Evolutionary conservation across 2,329 filamentous ascomycete species (phyloP), one percentile per base, ranked within the genome.

Genomic region (Pyrenochaeta sp.): DNA sequence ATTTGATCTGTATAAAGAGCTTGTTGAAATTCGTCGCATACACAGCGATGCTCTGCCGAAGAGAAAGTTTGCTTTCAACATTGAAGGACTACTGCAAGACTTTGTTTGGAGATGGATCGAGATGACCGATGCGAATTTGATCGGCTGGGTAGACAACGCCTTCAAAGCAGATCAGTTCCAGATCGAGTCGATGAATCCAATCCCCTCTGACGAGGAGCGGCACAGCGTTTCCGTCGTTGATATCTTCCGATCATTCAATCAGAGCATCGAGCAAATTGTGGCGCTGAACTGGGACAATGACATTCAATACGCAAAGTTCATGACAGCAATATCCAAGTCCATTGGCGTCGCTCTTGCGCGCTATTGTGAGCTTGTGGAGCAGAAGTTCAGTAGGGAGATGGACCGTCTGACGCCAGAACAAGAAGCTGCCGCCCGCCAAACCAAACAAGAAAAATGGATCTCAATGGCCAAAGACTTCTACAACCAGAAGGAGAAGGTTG

Each of bases 71-170:
- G 89, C 89, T 4, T 97, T 98, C 75, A 88, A 93, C 64, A 86
- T 99, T 43, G 95, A 99, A 77, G 87, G 89, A 42, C 81, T 96
- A 15, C 83, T 99, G 19, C 91, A 93, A 61, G 90, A 91, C 36
- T 99, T 98, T 76, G 95, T 98, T 5, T 98, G 93, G 93, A 88
- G 92, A 57, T 99, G 93, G 93, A 92, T 99, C 62, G 85, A 86
- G 52, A 86, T 88, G 62, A 93, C 92, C 7, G 93, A 98, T 69
- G 82, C 82, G 34, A 92, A 90, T 72, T 89, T 97, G 71, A 84
- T 90, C 60, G 88, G 88, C 25, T 95, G 95, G 82, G 91, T 98
- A 39, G 92, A 96, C 46, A 88, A 94, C 69, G 93, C 95, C 8
- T 90, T 97, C 77, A 94, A 92, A 75, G 91, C 96, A 67, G 95